Base-by-base conservation (phyloP, 2,329 filamentous ascomycete genomes). In the Fusarium annulatum region DNA sequence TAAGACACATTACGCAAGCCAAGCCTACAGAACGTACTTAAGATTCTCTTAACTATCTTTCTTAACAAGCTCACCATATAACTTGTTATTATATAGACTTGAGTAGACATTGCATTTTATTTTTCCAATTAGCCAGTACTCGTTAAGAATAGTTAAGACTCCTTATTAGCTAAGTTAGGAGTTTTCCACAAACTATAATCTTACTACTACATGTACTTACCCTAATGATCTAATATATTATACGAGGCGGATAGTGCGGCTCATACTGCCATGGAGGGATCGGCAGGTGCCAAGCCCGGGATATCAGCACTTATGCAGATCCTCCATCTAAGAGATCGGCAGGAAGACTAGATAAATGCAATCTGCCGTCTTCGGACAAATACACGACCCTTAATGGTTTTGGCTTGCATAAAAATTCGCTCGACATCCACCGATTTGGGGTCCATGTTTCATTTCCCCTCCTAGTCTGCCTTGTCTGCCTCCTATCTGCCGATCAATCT, bases 131-230 rank as follows among this genome's bases (percentile, higher is more conserved):
- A 10, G 18, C 23, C 5, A 28, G 9, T 21, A 21, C 2, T 4
- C 9, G 12, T 28, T 7, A 7, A 5, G 4, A 15, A 21, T 3
- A 28, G 26, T 19, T 4, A 14, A 46, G 4, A 15, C 12, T 26
- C 11, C 14, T 14, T 11, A 2, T 4, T 3, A 46, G 23, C 23
- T 3, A 19, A 7, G 0, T 28, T 19, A 4, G 43, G 5, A 21
- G 8, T 15, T 21, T 21, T 28, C 4, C 7, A 7, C 10, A 15
- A 15, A 46, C 8, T 10, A 11, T 6, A 10, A 28, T 21, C 21
- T 12, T 46, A 28, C 45, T 9, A 46, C 3, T 14, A 3, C 7
- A 4, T 3, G 19, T 21, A 28, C 11, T 21, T 28, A 14, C 18
- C 26, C 5, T 21, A 4, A 14, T 3, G 4, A 9, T 21, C 8